Conservation (phyloP, 208 protist species). For the Trypanosoma rangeli region DNA sequence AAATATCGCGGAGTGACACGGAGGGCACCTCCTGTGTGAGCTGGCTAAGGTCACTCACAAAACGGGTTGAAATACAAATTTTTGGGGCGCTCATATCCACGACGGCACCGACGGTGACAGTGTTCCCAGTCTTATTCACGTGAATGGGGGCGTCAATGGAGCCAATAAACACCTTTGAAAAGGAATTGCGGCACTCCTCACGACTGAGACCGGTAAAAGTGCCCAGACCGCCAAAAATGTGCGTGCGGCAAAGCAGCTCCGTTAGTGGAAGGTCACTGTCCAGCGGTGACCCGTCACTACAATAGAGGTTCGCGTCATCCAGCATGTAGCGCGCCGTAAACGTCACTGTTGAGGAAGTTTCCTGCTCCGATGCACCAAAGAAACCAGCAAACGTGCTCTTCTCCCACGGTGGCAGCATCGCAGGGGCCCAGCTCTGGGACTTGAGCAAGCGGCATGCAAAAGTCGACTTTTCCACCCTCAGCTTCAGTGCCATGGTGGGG, state of each 20-base stretch:
- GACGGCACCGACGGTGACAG: constrained; percentile 41
- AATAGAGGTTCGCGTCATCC: constrained; percentile 63
- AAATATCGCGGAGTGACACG: constrained; percentile 3
- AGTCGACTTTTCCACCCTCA: constrained; percentile 50
- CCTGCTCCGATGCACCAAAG: background rate
- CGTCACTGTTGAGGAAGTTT: background rate
- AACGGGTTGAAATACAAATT: constrained; percentile 57
- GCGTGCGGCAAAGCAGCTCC: constrained; percentile 37
- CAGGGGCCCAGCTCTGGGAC: constrained; percentile 12
- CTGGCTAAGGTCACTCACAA: constrained; percentile 66
- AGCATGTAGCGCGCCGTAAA: constrained; percentile 55
- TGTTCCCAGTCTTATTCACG: constrained; percentile 35
- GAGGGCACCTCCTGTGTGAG: constrained; percentile 46
- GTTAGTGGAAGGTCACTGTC: constrained; percentile 4
- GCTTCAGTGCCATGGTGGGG: constrained; percentile 78
- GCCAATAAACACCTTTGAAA: constrained; percentile 40
- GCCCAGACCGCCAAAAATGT: constrained; percentile 70
- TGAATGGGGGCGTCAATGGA: constrained; percentile 67
- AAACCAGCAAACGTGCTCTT: constrained; percentile 2
- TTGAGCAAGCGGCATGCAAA: constrained; percentile 47
- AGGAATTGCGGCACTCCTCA: constrained; percentile 33
- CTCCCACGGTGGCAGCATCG: background rate
- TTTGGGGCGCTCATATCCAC: constrained; percentile 71
- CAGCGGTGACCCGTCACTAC: constrained; percentile 63
- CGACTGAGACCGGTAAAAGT: constrained; percentile 39